Percentiles rank a stretch among this genome's conserved stretches.
These are phyloP conservation scores for Tetraselmis striata DNA, from an alignment of 139 green algal species.

Conservation along the genomic window DNA sequence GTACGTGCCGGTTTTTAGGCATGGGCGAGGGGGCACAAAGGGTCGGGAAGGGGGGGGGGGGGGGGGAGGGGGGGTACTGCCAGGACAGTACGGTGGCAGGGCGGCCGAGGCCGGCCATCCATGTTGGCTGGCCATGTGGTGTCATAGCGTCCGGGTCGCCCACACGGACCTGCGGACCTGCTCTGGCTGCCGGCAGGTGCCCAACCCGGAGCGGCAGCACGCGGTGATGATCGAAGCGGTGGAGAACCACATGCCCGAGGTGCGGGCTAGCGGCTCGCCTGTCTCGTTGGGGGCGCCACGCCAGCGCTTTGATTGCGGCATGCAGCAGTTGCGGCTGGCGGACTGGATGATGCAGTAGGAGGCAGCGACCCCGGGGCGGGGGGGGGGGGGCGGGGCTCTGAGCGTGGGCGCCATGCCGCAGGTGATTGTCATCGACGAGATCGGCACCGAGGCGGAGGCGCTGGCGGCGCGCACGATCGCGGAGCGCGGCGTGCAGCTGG, in stretches of 20 bases:
- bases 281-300: too few relatives aligned
- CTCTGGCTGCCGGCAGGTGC: conserved; percentile 31
- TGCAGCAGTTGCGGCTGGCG: too few relatives aligned
- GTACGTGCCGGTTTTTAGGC: conserved; percentile 1
- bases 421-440: conserved; percentile 78
- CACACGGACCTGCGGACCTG: too few relatives aligned
- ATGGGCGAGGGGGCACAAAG: too few relatives aligned
- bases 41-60: too few relatives aligned
- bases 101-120: background rate
- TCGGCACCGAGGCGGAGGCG: conserved; percentile 61
- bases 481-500: conserved; percentile 73
- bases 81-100: background rate
- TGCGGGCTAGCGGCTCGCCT: too few relatives aligned
- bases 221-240: conserved; percentile 71
- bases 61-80: background rate
- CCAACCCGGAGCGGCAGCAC: conserved; percentile 39
- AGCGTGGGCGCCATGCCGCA: too few relatives aligned
- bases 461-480: conserved; percentile 63
- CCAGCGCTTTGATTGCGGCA: too few relatives aligned
- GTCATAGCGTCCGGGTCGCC: too few relatives aligned
- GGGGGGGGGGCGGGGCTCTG: too few relatives aligned
- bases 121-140: background rate
- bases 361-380: too few relatives aligned
- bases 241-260: conserved; percentile 84
- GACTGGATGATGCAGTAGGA: too few relatives aligned